Conservation (phyloP, 106 monocot species). For the Iris macrosiphon region DNA sequence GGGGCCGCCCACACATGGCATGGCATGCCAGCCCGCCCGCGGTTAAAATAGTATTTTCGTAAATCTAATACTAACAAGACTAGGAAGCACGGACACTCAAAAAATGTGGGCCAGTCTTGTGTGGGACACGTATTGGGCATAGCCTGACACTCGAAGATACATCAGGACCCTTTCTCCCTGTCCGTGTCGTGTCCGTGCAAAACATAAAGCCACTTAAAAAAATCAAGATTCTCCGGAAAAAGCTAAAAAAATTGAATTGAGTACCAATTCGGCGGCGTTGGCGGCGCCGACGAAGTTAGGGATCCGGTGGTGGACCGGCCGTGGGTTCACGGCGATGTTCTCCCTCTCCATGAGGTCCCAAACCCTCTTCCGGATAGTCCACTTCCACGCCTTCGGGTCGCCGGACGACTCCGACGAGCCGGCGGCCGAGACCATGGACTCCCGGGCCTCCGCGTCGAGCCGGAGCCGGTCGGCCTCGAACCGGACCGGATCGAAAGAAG, state of each 20-base stretch:
- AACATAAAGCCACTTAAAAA: neutral
- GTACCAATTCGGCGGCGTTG: constrained; percentile 51
- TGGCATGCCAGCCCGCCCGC: too few relatives aligned
- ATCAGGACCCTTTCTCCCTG: too few relatives aligned
- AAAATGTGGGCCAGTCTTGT: neutral
- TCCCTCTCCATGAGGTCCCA: constrained; percentile 83
- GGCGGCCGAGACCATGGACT: constrained; percentile 40
- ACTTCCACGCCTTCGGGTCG: constrained; percentile 80
- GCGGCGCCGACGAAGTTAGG: constrained; percentile 75
- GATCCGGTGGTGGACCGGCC: constrained; percentile 89
- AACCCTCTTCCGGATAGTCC: constrained; percentile 68
- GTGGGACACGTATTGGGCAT: too few relatives aligned
- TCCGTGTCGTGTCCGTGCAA: neutral
- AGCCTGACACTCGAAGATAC: too few relatives aligned
- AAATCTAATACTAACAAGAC: neutral
- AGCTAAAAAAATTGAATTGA: neutral
- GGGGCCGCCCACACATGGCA: too few relatives aligned
- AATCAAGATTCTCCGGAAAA: neutral
- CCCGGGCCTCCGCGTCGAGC: constrained; percentile 71
- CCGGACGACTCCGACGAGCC: constrained; percentile 4
- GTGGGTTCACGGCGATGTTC: constrained; percentile 63
- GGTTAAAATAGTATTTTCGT: too few relatives aligned
- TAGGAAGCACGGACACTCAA: neutral
- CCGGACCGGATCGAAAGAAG: constrained; percentile 48
- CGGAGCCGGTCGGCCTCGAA: constrained; percentile 67